Percentiles rank a stretch among this genome's conserved stretches.
Evolutionary conservation across 192 early-diverging fungal genomes (phyloP).

Genomic region (Rhizophagus prolifer): DNA sequence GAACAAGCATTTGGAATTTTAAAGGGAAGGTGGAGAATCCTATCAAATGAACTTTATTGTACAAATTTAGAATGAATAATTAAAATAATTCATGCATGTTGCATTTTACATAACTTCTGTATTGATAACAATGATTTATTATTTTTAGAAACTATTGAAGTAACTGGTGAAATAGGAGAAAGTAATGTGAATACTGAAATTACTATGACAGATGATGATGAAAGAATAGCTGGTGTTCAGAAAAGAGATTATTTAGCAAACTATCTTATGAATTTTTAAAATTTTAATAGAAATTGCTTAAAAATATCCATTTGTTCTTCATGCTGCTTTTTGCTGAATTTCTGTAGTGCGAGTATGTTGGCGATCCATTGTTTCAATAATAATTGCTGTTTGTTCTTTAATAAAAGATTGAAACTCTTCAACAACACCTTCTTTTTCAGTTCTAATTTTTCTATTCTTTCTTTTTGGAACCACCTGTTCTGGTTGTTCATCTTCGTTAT

Average conservation of each 20-base stretch:
- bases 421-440: neutral
- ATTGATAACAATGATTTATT: conserved; percentile 1
- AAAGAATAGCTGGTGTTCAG: too few relatives aligned
- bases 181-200: neutral
- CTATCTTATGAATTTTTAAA: neutral
- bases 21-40: neutral
- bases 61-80: neutral
- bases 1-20: neutral
- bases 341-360: neutral
- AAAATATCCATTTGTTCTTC: neutral
- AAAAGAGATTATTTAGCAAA: too few relatives aligned
- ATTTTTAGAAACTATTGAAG: neutral
- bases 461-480: too few relatives aligned
- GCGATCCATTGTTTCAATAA: neutral
- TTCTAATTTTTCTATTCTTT: neutral
- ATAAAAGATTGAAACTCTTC: neutral
- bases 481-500: too few relatives aligned
- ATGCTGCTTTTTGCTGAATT: neutral
- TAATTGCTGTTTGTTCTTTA: neutral
- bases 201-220: neutral
- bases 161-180: neutral
- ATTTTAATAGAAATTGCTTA: neutral
- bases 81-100: conserved; percentile 5
- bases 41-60: neutral
- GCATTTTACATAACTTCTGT: conserved; percentile 5